Conservation (phyloP, 805 yeast species). For the Scheffersomyces amazonensis region DNA sequence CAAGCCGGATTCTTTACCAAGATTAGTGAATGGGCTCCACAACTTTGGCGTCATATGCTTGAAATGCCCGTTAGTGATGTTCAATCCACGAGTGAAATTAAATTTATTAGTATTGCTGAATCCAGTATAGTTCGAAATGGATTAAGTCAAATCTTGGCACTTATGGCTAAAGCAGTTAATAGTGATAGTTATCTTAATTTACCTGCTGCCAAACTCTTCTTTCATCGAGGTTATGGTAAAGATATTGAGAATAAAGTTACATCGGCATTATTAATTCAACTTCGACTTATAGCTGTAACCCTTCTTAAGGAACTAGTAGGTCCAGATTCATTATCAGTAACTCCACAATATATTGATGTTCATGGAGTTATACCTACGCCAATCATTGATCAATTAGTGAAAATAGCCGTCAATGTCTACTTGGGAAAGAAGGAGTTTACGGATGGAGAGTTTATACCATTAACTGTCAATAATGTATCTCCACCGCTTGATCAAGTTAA, state of each 20-base stretch:
- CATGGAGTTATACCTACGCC: conserved; percentile 25
- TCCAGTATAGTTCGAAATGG: conserved; percentile 39
- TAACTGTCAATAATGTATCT: conserved; percentile 32
- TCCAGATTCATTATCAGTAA: conserved; percentile 12
- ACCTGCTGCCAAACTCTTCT: conserved; percentile 34
- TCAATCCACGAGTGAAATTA: conserved; percentile 22
- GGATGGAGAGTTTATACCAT: conserved; percentile 33
- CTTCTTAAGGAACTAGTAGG: conserved; percentile 32
- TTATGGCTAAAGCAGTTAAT: conserved; percentile 45
- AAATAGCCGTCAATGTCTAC: conserved; percentile 42
- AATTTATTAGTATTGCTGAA: conserved; percentile 29
- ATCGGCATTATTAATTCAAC: conserved; percentile 35
- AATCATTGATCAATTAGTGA: conserved; percentile 45
- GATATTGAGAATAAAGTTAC: conserved; percentile 15
- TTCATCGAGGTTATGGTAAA: conserved; percentile 13
- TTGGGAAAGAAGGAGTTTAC: conserved; percentile 31
- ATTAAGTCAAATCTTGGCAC: conserved; percentile 40
- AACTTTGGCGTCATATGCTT: conserved; percentile 15
- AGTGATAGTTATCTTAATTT: conserved; percentile 30
- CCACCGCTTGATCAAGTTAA: conserved; percentile 33
- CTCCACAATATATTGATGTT: neutral
- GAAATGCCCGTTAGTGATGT: conserved; percentile 10
- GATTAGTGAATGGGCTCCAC: conserved; percentile 22
- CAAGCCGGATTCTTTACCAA: conserved; percentile 47
- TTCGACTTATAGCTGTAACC: conserved; percentile 38